These are phyloP conservation scores for Ochetophila trinervis DNA, from an alignment of 306 rosid genomes.

Conservation along the genomic window DNA sequence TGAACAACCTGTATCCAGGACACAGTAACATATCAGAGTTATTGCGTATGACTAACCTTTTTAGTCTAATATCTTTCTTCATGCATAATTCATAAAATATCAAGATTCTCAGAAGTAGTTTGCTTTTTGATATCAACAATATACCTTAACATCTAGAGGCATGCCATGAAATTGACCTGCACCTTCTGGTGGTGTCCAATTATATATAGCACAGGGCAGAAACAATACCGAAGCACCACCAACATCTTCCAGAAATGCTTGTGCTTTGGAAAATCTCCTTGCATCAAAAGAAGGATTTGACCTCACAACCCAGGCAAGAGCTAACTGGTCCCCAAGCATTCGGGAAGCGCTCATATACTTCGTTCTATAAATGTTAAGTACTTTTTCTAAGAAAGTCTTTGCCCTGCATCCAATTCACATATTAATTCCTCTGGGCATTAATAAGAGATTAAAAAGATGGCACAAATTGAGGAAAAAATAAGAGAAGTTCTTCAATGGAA, in stretches of 20 bases:
- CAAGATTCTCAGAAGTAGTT: conserved; percentile 2
- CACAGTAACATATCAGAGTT: background rate
- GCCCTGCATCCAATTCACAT: conserved; percentile 50
- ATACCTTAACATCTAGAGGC: conserved; percentile 91
- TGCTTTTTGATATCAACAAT: background rate
- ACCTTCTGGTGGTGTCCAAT: conserved; percentile 99
- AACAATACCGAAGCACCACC: conserved; percentile 61
- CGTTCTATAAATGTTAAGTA: conserved; percentile 55
- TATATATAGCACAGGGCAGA: conserved; percentile 72
- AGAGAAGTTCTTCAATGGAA: background rate
- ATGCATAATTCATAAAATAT: background rate
- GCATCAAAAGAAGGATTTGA: conserved; percentile 66
- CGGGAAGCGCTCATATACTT: conserved; percentile 71
- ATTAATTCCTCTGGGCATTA: background rate
- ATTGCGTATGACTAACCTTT: background rate
- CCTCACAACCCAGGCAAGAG: conserved; percentile 90
- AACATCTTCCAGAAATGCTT: conserved; percentile 59
- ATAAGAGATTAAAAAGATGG: background rate
- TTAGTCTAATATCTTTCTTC: background rate
- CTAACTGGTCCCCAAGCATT: conserved; percentile 96
- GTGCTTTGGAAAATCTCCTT: conserved; percentile 51
- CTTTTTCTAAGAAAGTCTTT: conserved; percentile 66
- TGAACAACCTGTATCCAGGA: conserved; percentile 65
- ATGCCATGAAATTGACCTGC: conserved; percentile 97
- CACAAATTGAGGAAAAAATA: background rate